A percentile compares a stretch with the other conserved stretches of the same genome.
These are phyloP conservation scores for Fusarium dlaminii DNA, from an alignment of 2,329 filamentous ascomycete species.

Conservation along the genomic window DNA sequence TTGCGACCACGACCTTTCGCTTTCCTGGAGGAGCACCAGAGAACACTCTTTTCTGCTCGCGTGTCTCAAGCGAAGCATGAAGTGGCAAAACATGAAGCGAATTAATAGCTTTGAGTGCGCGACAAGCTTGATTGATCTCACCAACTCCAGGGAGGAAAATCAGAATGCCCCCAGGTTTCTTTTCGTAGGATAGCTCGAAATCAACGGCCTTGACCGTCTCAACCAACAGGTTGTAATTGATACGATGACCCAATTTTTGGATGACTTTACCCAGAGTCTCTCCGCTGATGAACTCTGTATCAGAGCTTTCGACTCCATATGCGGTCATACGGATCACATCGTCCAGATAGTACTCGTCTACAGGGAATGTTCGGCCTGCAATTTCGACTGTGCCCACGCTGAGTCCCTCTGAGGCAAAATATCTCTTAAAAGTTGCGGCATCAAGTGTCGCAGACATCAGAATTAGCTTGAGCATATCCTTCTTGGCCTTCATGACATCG, in stretches of 20 bases:
- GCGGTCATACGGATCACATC: constrained; percentile 90
- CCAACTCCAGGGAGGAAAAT: constrained; percentile 93
- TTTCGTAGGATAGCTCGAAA: constrained; percentile 70
- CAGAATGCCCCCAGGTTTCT: constrained; percentile 83
- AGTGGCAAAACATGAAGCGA: constrained; percentile 83
- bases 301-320: constrained; percentile 66
- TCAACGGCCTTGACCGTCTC: constrained; percentile 86
- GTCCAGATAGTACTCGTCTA: constrained; percentile 88
- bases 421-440: constrained; percentile 70
- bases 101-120: constrained; percentile 71
- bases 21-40: constrained; percentile 77
- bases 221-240: constrained; percentile 90
- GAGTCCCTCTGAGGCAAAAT: constrained; percentile 81
- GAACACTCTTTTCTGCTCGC: constrained; percentile 90
- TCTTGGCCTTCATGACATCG: constrained; percentile 84
- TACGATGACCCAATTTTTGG: constrained; percentile 78
- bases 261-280: constrained; percentile 75
- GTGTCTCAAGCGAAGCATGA: constrained; percentile 89
- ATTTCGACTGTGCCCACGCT: constrained; percentile 74
- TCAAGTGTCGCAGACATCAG: constrained; percentile 98
- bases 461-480: constrained; percentile 84
- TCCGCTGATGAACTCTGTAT: constrained; percentile 56
- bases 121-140: constrained; percentile 88
- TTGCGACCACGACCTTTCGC: constrained; percentile 92
- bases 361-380: constrained; percentile 90